Base-by-base conservation (phyloP, 2,329 filamentous ascomycete species). In the Trichophyton schoenleinii region DNA sequence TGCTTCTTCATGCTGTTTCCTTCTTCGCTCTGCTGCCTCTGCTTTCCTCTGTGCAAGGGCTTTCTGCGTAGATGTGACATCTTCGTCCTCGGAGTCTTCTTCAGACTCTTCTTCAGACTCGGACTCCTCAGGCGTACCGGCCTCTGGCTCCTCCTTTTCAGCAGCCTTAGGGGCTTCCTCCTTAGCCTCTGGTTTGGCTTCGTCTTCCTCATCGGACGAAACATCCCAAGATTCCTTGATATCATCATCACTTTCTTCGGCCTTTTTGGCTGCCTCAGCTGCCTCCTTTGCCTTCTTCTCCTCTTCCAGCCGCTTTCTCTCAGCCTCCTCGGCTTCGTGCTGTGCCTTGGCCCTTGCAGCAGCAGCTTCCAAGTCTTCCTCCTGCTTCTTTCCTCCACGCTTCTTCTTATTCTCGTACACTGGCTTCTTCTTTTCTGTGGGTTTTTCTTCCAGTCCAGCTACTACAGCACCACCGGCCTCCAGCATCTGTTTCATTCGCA, bases 181-280 rank as follows among this genome's bases (percentile, higher is more conserved):
- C 57, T 71, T 65, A 49, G 68, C 78, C 70, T 71, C 69, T 63
- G 76, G 73, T 68, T 91, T 88, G 5, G 89, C 87, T 57, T 89
- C 88, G 2, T 85, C 86, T 60, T 90, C 87, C 46, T 74, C 70
- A 46, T 75, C 74, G 6, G 72, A 71, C 34, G 62, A 67, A 38
- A 88, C 91, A 72, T 97, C 92, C 92, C 92, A 97, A 78, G 87
- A 92, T 66, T 96, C 92, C 76, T 96, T 96, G 69, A 95, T 81
- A 63, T 87, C 86, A 15, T 87, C 86, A 28, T 88, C 55, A 31
- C 55, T 58, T 9, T 83, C 83, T 57, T 88, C 88, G 28, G 86
- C 88, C 58, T 89, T 86, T 90, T 91, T 91, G 96, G 73, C 96
- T 91, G 41, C 95, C 83, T 83, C 81, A 2, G 82, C 82, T 62